Evolutionary conservation across 331 rosid species (phyloP), one percentile per base, ranked within the genome.

Genomic region (Rhamnella rubrinervis): DNA sequence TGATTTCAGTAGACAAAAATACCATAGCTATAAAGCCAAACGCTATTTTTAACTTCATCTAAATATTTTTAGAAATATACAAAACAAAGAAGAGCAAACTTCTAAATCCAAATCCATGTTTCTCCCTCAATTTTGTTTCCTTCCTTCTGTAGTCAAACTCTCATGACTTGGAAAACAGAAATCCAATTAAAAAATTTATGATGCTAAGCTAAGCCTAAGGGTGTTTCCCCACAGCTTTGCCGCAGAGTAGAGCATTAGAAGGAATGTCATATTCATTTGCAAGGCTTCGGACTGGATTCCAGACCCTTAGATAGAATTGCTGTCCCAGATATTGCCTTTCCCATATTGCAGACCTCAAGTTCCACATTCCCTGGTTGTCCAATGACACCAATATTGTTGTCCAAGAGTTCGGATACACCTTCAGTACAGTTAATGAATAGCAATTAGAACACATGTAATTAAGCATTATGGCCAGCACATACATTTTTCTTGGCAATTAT

Each of bases 311-410:
- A 79, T 95, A 95, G 21, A 95, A 71, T 28, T 95, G 99, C 39
- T 95, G 97, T 52, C 99, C 99, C 75, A 91, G 87, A 76, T 91
- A 89, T 60, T 95, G 97, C 74, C 95, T 91, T 72, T 89, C 99
- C 99, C 97, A 95, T 50, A 84, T 75, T 44, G 99, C 90, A 1
- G 99, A 95, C 66, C 99, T 91, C 85, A 91, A 40, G 57, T 91
- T 95, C 99, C 99, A 95, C 97, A 95, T 91, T 1, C 99, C 99
- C 71, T 91, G 90, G 88, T 95, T 95, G 85, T 95, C 99, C 72
- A 95, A 73, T 5, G 99, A 91, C 67, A 91, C 95, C 79, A 85
- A 76, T 77, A 89, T 89, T 5, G 89, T 15, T 13, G 97, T 95
- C 99, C 99, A 95, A 0, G 96, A 84, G 58, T 87, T 86, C 31